phyloP scores from a whole-genome alignment of 345 rosid species.

The Cardamine resedifolia region DNA sequence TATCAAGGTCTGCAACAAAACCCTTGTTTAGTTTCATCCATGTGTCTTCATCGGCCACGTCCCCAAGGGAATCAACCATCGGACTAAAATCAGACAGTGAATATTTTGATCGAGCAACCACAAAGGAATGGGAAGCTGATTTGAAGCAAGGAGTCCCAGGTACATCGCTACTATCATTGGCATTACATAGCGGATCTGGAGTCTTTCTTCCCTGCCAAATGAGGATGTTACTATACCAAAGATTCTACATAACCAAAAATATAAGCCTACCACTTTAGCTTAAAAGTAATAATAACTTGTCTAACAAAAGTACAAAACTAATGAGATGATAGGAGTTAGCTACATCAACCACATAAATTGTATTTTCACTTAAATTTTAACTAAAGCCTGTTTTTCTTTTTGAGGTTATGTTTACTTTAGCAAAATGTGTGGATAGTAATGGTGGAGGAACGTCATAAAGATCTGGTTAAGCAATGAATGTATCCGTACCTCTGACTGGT shows the following conservation, averaged over 20 bases:
- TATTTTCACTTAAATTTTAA: background rate
- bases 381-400: background rate
- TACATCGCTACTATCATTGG: conserved; percentile 45
- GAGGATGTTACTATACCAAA: conserved; percentile 9
- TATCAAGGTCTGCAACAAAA: conserved; percentile 74
- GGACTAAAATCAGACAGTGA: conserved; percentile 73
- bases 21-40: conserved; percentile 96
- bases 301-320: background rate
- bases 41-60: conserved; percentile 90
- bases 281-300: background rate
- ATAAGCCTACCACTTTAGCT: background rate
- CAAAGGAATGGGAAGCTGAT: conserved; percentile 65
- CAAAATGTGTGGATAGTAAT: background rate
- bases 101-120: conserved; percentile 72
- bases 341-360: background rate
- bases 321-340: background rate
- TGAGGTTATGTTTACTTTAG: conserved; percentile 6
- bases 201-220: conserved; percentile 42
- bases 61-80: conserved; percentile 69
- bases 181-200: conserved; percentile 45
- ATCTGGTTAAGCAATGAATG: background rate
- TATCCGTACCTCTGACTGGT: conserved; percentile 59
- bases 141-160: conserved; percentile 63
- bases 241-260: conserved; percentile 3
- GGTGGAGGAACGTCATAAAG: background rate